These are phyloP conservation scores for Kodamaea arcana DNA, from an alignment of 1,139 yeast genomes.

Conservation along the genomic window DNA sequence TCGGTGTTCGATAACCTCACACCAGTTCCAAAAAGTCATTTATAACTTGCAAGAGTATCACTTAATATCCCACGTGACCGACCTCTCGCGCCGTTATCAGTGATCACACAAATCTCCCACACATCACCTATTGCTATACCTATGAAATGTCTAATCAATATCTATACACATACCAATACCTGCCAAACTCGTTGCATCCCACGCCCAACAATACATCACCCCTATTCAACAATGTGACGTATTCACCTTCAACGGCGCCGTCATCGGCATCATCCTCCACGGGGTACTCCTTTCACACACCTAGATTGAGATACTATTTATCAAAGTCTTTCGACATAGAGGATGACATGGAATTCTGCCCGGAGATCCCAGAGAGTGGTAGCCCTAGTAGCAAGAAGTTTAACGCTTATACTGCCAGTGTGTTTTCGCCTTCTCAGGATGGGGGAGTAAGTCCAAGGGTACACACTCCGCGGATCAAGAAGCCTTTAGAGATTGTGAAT, in stretches of 20 bases:
- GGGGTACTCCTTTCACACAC: constrained; percentile 36
- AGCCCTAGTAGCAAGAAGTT: constrained; percentile 33
- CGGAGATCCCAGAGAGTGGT: constrained; percentile 40
- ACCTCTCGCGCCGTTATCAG: not conserved
- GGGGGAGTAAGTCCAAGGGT: constrained; percentile 30
- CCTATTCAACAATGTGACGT: constrained; percentile 26
- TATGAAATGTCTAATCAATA: constrained; percentile 32
- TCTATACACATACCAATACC: constrained; percentile 31
- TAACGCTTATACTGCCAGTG: constrained; percentile 57
- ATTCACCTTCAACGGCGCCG: constrained; percentile 11
- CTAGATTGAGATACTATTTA: constrained; percentile 42
- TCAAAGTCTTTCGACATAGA: constrained; percentile 62
- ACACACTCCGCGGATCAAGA: constrained; percentile 55
- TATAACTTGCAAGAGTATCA: constrained; percentile 5
- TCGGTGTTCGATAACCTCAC: too few species aligned
- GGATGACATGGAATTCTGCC: constrained; percentile 66
- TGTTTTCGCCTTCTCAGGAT: constrained; percentile 43
- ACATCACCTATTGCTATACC: not conserved
- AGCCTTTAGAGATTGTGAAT: constrained; percentile 70
- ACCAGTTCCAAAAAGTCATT: too few species aligned
- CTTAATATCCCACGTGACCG: not conserved
- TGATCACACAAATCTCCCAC: not conserved
- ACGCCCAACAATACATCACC: constrained; percentile 21
- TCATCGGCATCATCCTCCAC: constrained; percentile 13
- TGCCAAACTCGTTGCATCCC: constrained; percentile 27